Conservation (phyloP, 306 rosid species). For the Rosa persica region DNA sequence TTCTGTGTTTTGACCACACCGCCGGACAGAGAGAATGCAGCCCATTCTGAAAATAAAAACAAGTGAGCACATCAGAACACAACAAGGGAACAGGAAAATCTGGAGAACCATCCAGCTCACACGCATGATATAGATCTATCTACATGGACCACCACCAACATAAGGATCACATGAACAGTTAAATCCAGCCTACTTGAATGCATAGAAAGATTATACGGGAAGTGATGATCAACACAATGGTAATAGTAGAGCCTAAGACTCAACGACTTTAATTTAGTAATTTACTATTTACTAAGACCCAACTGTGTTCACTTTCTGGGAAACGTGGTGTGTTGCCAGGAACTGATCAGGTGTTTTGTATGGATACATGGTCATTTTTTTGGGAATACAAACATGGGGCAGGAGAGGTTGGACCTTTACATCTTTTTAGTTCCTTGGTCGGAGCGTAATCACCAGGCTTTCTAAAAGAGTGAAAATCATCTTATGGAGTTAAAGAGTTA, state of each 20-base stretch:
- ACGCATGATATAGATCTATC: neutral
- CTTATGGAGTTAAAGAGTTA: neutral
- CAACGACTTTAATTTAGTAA: neutral
- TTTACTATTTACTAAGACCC: neutral
- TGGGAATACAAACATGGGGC: neutral
- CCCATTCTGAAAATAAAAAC: conserved; percentile 67
- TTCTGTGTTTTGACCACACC: conserved; percentile 95
- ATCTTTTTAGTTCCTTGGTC: neutral
- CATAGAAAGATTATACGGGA: neutral
- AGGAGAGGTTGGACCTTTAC: neutral
- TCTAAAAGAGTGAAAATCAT: neutral
- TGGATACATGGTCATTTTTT: neutral
- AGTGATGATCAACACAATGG: neutral
- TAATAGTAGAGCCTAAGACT: neutral
- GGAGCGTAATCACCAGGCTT: neutral
- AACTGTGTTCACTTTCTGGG: neutral
- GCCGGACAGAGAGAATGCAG: conserved; percentile 99
- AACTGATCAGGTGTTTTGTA: neutral
- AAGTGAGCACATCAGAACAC: conserved; percentile 18
- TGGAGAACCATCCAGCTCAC: conserved; percentile 22
- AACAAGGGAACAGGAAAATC: neutral
- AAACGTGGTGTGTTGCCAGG: neutral
- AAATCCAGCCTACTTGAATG: neutral
- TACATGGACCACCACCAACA: neutral
- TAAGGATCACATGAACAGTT: neutral